Conservation (phyloP, 2,329 filamentous ascomycete species). For the Ciborinia camelliae region DNA sequence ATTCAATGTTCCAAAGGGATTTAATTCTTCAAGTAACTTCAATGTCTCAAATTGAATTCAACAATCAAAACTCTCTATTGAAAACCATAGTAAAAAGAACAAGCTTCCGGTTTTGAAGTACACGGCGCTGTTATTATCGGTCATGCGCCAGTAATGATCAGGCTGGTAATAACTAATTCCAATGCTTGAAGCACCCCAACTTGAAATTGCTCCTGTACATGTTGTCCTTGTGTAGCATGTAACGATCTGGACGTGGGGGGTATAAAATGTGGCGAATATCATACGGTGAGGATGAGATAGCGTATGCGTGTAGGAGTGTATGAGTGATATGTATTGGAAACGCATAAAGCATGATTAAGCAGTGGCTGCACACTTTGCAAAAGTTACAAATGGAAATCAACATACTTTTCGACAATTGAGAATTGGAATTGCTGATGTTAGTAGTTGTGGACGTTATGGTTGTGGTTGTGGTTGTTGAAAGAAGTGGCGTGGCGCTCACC, state of each 20-base stretch:
- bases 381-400: neutral
- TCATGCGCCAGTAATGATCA: neutral
- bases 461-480: neutral
- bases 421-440: neutral
- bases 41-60: neutral
- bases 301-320: neutral
- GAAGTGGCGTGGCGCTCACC: neutral
- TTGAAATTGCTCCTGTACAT: neutral
- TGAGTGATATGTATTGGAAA: neutral
- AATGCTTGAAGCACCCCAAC: neutral
- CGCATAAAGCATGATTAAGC: neutral
- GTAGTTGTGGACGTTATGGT: too few relatives aligned
- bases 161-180: neutral
- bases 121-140: neutral
- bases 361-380: neutral
- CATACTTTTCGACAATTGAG: neutral
- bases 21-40: neutral
- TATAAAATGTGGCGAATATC: neutral
- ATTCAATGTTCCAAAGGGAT: neutral
- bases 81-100: neutral
- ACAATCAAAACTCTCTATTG: neutral
- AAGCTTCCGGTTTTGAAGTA: neutral
- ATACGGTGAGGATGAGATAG: neutral
- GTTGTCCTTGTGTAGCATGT: constrained; percentile 9
- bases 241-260: neutral